Percentiles rank a stretch among this genome's conserved stretches.
Conservation (phyloP, 495 filamentous ascomycete species). For the Lineolata rhizophorae region DNA sequence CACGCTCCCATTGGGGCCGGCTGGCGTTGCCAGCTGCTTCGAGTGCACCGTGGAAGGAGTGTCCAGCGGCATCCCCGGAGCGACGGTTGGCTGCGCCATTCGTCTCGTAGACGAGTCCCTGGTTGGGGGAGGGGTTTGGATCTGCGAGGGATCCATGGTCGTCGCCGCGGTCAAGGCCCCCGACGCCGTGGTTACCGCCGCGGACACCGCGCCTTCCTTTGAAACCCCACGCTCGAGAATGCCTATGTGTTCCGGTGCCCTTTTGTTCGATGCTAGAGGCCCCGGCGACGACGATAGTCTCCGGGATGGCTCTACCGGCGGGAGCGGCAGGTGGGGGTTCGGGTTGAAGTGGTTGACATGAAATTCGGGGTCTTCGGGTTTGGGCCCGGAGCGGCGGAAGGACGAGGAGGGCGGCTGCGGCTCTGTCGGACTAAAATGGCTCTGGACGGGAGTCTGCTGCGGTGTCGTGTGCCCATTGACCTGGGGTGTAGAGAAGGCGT, state of each 20-base stretch:
- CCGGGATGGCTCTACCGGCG: constrained; percentile 33
- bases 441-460: constrained; percentile 12
- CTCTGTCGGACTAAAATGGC: constrained; percentile 10
- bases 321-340: constrained; percentile 26
- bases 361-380: constrained; percentile 13
- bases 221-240: too few relatives aligned
- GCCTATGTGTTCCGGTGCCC: constrained; percentile 15
- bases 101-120: constrained; percentile 27
- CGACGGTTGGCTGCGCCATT: constrained; percentile 16
- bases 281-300: constrained; percentile 32
- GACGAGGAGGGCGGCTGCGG: constrained; percentile 11
- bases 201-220: too few relatives aligned
- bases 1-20: too few relatives aligned
- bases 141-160: constrained; percentile 27
- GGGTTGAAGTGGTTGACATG: constrained; percentile 38
- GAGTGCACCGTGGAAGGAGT: too few relatives aligned
- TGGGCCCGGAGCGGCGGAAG: constrained; percentile 6
- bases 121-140: constrained; percentile 46
- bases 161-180: too few relatives aligned
- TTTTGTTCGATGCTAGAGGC: constrained; percentile 21
- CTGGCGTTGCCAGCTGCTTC: too few relatives aligned
- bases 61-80: too few relatives aligned
- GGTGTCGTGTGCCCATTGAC: constrained; percentile 15
- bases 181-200: too few relatives aligned
- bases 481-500: constrained; percentile 20